These are phyloP conservation scores for Tetrahymena thermophila DNA, from an alignment of 73 alveolate species.

Conservation along the genomic window DNA sequence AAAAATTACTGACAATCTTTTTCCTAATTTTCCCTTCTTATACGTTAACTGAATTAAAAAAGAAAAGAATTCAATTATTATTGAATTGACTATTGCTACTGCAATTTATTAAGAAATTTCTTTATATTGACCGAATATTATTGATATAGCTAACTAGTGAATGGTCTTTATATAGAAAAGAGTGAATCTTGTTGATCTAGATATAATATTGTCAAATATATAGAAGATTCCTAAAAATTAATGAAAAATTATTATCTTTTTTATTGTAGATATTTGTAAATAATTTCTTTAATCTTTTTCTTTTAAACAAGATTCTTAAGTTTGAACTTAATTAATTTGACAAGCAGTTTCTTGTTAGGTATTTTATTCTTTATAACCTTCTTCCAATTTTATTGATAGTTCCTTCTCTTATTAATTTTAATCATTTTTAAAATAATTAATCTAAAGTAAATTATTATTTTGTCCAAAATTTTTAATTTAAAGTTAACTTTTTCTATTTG, in stretches of 20 bases:
- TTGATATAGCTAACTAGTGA: background rate
- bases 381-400: background rate
- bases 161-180: background rate
- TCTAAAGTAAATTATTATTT: no score
- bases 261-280: background rate
- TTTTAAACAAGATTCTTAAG: background rate
- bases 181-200: background rate
- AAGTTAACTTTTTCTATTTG: no score
- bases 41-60: background rate
- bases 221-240: background rate
- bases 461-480: no score
- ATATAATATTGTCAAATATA: background rate
- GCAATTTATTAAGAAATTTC: background rate
- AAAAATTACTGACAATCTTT: no score
- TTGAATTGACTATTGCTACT: background rate
- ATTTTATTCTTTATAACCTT: background rate
- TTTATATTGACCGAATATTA: background rate
- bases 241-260: background rate
- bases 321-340: no score
- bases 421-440: background rate
- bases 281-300: background rate
- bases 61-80: background rate
- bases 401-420: no score
- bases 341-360: background rate
- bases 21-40: no score